A percentile compares a stretch with the other conserved stretches of the same genome.
These are phyloP conservation scores for Salix exigua DNA, from an alignment of 345 rosid species.

Conservation along the genomic window DNA sequence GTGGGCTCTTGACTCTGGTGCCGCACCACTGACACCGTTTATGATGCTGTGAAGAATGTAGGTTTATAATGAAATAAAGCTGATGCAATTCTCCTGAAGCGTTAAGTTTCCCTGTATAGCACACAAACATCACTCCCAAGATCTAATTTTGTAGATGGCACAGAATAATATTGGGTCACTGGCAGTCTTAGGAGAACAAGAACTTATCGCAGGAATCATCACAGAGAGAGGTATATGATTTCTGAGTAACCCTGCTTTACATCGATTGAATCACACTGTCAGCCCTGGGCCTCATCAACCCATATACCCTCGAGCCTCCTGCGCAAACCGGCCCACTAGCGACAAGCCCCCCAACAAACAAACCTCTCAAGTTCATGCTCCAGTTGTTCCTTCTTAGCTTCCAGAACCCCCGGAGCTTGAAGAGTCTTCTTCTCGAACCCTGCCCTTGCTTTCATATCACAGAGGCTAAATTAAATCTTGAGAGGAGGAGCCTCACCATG, in stretches of 20 bases:
- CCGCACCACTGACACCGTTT: slow-evolving; percentile 55
- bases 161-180: slow-evolving; percentile 76
- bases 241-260: background rate
- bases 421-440: slow-evolving; percentile 75
- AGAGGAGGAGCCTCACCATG: slow-evolving; percentile 72
- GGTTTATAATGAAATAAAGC: slow-evolving; percentile 15
- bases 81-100: background rate
- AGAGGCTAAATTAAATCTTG: slow-evolving; percentile 65
- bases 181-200: slow-evolving; percentile 72
- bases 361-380: slow-evolving; percentile 55
- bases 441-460: slow-evolving; percentile 65
- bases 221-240: slow-evolving; percentile 70
- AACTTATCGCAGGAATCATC: slow-evolving; percentile 70
- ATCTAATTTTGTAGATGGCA: slow-evolving; percentile 61
- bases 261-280: background rate
- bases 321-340: slow-evolving; percentile 58
- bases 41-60: slow-evolving; percentile 73
- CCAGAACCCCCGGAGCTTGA: slow-evolving; percentile 58
- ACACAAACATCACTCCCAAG: background rate
- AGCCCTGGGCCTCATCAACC: slow-evolving; percentile 54
- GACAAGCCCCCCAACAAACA: slow-evolving; percentile 47
- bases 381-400: slow-evolving; percentile 49
- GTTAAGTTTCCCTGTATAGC: background rate
- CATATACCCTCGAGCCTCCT: slow-evolving; percentile 54
- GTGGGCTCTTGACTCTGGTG: slow-evolving; percentile 66